Percentiles rank a stretch among this genome's conserved stretches.
These are phyloP conservation scores for Barnettozyma sucrosica DNA, from an alignment of 805 yeast species.

Conservation along the genomic window DNA sequence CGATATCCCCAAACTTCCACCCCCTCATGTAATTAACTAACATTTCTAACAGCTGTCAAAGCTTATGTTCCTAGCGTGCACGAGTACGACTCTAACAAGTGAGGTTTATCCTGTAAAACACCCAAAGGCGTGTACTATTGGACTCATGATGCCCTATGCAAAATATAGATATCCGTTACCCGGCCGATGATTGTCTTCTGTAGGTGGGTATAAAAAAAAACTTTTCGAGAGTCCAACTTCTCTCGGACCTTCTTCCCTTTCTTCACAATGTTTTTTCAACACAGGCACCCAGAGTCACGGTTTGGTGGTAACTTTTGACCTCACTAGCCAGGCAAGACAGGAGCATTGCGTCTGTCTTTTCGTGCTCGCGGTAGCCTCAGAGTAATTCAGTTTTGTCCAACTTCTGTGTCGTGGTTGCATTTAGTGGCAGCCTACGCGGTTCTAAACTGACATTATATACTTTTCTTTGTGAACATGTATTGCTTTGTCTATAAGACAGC, in stretches of 20 bases:
- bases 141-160: not conserved
- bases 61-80: constrained; percentile 50
- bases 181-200: not conserved
- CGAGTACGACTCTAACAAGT: constrained; percentile 47
- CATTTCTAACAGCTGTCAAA: constrained; percentile 32
- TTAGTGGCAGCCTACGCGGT: constrained; percentile 58
- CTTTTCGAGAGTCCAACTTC: constrained; percentile 2
- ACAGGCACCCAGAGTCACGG: constrained; percentile 75
- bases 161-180: not conserved
- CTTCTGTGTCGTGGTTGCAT: constrained; percentile 36
- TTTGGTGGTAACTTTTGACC: constrained; percentile 25
- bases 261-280: constrained; percentile 25
- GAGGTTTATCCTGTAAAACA: constrained; percentile 3
- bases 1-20: not conserved
- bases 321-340: constrained; percentile 29
- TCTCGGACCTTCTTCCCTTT: not conserved
- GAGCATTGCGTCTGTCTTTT: constrained; percentile 27
- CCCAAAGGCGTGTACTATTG: not conserved
- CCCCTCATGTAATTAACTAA: constrained; percentile 1
- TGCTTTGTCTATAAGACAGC: not conserved
- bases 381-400: constrained; percentile 48
- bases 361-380: constrained; percentile 97
- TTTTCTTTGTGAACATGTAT: not conserved
- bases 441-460: constrained; percentile 54
- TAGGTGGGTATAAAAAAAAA: constrained; percentile 9